phyloP scores from a whole-genome alignment of 306 rosid genomes.

The Malus sieversii region DNA sequence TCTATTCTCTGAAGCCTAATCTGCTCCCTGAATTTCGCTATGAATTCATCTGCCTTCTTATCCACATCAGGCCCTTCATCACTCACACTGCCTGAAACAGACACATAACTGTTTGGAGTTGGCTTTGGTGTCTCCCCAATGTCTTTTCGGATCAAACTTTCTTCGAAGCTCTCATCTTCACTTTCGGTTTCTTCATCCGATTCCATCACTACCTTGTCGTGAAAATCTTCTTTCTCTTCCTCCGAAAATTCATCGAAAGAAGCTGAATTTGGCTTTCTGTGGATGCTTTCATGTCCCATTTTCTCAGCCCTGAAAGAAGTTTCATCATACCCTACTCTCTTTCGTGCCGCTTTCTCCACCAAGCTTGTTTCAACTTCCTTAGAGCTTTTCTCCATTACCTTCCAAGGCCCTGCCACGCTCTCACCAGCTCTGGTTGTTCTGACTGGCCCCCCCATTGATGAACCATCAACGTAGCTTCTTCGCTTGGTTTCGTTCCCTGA shows the following conservation, averaged over 20 bases:
- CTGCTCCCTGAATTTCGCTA: constrained; percentile 92
- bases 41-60: constrained; percentile 94
- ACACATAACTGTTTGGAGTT: constrained; percentile 14
- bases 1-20: constrained; percentile 94
- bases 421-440: constrained; percentile 24
- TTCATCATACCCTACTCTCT: constrained; percentile 10
- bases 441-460: constrained; percentile 15
- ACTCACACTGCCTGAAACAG: constrained; percentile 8
- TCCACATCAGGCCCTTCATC: constrained; percentile 91
- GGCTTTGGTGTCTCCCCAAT: constrained; percentile 5
- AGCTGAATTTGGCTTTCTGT: not conserved
- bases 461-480: constrained; percentile 22
- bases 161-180: constrained; percentile 34
- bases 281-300: constrained; percentile 7
- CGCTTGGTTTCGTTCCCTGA: constrained; percentile 18
- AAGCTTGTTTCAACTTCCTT: constrained; percentile 12
- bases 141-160: constrained; percentile 3
- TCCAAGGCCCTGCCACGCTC: not conserved
- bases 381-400: constrained; percentile 9
- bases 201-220: constrained; percentile 35
- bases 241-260: constrained; percentile 13
- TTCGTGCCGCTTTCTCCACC: constrained; percentile 13
- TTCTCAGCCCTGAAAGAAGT: constrained; percentile 13
- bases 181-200: constrained; percentile 50
- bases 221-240: constrained; percentile 31